phyloP scores from a whole-genome alignment of 1,284 basidiomycete genomes.

The Phellinidium pouzarii region DNA sequence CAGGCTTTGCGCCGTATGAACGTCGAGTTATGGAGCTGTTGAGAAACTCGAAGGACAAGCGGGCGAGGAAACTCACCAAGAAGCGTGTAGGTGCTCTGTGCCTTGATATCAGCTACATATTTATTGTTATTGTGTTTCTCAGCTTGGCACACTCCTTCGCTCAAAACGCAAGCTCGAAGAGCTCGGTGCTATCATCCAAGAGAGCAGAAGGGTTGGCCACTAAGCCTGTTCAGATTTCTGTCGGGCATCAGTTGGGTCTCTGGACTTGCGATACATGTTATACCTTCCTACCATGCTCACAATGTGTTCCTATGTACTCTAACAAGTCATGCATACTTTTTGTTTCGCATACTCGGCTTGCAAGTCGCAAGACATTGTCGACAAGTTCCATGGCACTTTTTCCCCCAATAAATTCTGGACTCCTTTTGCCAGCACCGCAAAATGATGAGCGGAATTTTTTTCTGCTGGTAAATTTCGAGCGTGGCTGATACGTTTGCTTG shows the following conservation, averaged over 20 bases:
- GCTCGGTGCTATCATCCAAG: slow-evolving; percentile 85
- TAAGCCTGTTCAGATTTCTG: slow-evolving; percentile 28
- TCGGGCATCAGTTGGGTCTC: not conserved
- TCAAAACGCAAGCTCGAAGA: slow-evolving; percentile 98
- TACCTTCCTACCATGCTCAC: not conserved
- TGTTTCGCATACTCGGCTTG: not conserved
- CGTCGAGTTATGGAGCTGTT: slow-evolving; percentile 97
- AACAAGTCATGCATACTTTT: slow-evolving; percentile 3
- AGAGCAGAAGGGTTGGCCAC: slow-evolving; percentile 75
- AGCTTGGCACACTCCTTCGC: slow-evolving; percentile 93
- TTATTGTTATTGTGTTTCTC: slow-evolving; percentile 17
- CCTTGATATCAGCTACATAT: slow-evolving; percentile 1
- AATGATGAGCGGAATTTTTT: not conserved
- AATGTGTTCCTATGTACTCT: slow-evolving; percentile 13
- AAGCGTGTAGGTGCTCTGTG: slow-evolving; percentile 73
- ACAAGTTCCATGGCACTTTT: not conserved
- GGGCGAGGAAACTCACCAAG: slow-evolving; percentile 96
- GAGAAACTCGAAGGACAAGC: slow-evolving; percentile 99
- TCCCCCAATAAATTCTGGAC: not conserved
- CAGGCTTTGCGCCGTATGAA: slow-evolving; percentile 98
- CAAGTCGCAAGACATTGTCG: not conserved
- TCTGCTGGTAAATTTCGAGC: not conserved
- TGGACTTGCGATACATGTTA: slow-evolving; percentile 1
- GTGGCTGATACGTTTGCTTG: not conserved
- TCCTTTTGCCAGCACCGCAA: not conserved